phyloP scores from a whole-genome alignment of 2,329 filamentous ascomycete species.

The Thelonectria blattea region DNA sequence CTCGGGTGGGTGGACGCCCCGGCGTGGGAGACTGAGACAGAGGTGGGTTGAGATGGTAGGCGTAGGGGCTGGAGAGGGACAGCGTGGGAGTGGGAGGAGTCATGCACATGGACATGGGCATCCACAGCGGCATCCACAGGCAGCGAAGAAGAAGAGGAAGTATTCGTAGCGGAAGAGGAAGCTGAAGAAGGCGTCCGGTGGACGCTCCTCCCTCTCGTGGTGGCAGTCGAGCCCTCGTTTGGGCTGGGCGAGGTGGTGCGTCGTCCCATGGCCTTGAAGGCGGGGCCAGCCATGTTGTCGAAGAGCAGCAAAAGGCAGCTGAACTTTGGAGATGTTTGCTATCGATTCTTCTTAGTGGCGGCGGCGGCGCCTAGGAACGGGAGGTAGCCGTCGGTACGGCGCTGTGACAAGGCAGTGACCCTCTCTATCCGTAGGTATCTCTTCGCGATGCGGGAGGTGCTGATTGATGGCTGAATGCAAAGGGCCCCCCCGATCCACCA shows the following conservation, averaged over 20 bases:
- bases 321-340: not conserved
- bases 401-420: slow-evolving; percentile 7
- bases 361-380: slow-evolving; percentile 13
- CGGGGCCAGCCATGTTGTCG: slow-evolving; percentile 17
- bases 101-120: slow-evolving; percentile 18
- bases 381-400: not conserved
- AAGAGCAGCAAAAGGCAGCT: not conserved
- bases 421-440: not conserved
- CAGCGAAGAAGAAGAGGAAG: slow-evolving; percentile 33
- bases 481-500: slow-evolving; percentile 16
- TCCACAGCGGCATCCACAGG: slow-evolving; percentile 20
- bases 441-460: slow-evolving; percentile 13
- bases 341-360: not conserved
- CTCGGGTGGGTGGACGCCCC: slow-evolving; percentile 25
- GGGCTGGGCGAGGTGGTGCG: slow-evolving; percentile 23
- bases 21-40: slow-evolving; percentile 36
- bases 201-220: slow-evolving; percentile 25
- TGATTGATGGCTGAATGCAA: slow-evolving; percentile 5
- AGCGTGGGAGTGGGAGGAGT: slow-evolving; percentile 34
- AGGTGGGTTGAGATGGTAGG: slow-evolving; percentile 36
- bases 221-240: slow-evolving; percentile 11
- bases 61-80: slow-evolving; percentile 44
- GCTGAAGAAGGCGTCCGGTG: slow-evolving; percentile 25
- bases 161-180: slow-evolving; percentile 32
- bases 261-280: slow-evolving; percentile 39